Base-by-base conservation (phyloP, 2,329 filamentous ascomycete species). In the Diaporthe nobilis region DNA sequence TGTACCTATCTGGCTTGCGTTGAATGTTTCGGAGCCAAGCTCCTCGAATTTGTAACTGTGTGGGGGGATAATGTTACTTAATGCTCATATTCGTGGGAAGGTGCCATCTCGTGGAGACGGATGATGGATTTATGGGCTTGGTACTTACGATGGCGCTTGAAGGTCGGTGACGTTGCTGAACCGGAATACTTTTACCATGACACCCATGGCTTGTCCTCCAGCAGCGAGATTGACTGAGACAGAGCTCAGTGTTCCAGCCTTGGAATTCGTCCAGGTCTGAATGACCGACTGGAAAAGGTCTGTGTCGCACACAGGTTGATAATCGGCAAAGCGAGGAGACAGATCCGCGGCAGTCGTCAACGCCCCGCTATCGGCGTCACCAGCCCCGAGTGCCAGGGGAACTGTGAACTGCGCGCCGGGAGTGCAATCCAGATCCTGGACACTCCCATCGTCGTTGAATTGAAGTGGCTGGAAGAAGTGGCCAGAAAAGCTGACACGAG, bases 191-290 rank as follows among this genome's bases (percentile, higher is more conserved):
- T 60, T 55, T 17, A 75, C 28, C 28, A 72, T 7, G 20, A 75
- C 25, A 25, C 39, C 60, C 1, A 17, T 49, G 0, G 49, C 13
- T 22, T 75, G 73, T 15, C 63, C 63, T 5, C 68, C 68, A n/a
- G 73, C 68, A 20, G 73, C 73, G 9, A 75, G 28, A 3, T 72
- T 75, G 34, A 75, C 73, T 6, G 68, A 58, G 10, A 72, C 58
- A 25, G 73, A 72, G 28, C 12, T 67, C 13, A 75, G 25, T 7
- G 37, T 20, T 4, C 73, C 73, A 5, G 70, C n/a, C 68, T 72
- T 72, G 39, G 73, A 75, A 28, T 72, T 75, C 9, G 68, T 75
- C 73, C 68, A 75, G 13, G 73, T 72, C 49, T 75, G 68, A 25
- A 72, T 72, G 3, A 75, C 73, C 3, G 49, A 44, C 39, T 72